phyloP scores from a whole-genome alignment of 371 early-diverging fungal genomes.

The Mucor ambiguus region DNA sequence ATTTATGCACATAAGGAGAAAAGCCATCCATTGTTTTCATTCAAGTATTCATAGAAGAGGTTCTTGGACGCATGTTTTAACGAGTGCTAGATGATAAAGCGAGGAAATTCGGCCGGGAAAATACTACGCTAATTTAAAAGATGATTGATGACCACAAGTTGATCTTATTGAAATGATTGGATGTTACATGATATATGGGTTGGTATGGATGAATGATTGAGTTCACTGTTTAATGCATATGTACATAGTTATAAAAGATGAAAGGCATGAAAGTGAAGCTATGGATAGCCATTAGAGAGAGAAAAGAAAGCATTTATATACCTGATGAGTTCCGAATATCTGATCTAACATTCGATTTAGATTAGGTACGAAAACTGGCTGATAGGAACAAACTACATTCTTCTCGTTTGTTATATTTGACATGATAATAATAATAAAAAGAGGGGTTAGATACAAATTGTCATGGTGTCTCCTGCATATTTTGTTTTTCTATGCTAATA shows the following conservation, averaged over 20 bases:
- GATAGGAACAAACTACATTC: not conserved
- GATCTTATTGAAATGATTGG: not conserved
- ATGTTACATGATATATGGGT: not conserved
- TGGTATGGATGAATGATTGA: not conserved
- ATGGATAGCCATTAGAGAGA: not conserved
- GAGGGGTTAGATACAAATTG: not conserved
- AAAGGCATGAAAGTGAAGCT: not conserved
- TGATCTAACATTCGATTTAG: not conserved
- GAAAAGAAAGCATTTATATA: not conserved
- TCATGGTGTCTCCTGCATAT: constrained; percentile 10
- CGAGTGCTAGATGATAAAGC: not conserved
- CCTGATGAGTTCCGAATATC: not conserved
- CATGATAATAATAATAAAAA: not conserved
- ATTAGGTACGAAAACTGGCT: not conserved
- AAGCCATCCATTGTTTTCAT: not conserved
- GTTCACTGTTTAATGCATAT: not conserved
- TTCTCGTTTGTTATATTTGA: not conserved
- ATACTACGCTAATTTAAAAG: not conserved
- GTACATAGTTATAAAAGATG: not conserved
- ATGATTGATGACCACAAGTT: not conserved
- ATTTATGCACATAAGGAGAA: not conserved
- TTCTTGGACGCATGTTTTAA: not conserved
- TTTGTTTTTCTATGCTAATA: not conserved
- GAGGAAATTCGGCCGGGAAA: constrained; percentile 4
- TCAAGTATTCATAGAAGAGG: not conserved